These are phyloP conservation scores for Bullera alba DNA, from an alignment of 768 basidiomycete genomes.

Conservation along the genomic window DNA sequence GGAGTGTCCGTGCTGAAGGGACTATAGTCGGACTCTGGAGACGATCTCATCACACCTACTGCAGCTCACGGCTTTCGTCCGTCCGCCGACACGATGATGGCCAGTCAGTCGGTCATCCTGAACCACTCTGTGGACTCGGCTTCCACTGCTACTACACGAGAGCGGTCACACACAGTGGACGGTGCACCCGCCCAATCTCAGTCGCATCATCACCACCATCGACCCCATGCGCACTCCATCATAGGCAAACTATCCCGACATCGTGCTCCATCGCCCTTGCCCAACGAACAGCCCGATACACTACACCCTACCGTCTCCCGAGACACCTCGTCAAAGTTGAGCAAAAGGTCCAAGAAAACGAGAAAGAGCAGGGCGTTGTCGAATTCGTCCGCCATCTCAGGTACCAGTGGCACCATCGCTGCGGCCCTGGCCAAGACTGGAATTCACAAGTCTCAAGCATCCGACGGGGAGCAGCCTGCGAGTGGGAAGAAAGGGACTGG, in stretches of 20 bases:
- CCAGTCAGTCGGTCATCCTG: no score
- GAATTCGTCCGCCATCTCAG: constrained; percentile 4
- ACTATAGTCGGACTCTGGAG: no score
- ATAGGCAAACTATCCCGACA: no score
- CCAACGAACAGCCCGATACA: background rate
- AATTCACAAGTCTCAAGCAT: constrained; percentile 11
- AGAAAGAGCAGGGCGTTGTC: constrained; percentile 4
- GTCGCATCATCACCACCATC: background rate
- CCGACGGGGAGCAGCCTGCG: constrained; percentile 6
- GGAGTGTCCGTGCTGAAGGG: no score
- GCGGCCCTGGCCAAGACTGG: constrained; percentile 28
- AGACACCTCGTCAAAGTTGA: no score
- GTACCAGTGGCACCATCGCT: constrained; percentile 15
- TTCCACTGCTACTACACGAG: background rate
- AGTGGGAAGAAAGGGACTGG: background rate
- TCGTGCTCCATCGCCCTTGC: no score
- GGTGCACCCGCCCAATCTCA: background rate
- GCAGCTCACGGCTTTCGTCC: no score
- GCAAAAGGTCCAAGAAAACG: constrained; percentile 10
- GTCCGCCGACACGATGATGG: no score
- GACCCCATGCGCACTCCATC: background rate
- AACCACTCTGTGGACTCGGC: no score
- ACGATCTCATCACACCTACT: no score
- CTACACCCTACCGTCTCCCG: background rate
- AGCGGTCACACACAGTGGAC: no score